Evolutionary conservation across 257 asterid genomes (phyloP), one percentile per base, ranked within the genome.

Genomic region (Thymus mandschuricus): DNA sequence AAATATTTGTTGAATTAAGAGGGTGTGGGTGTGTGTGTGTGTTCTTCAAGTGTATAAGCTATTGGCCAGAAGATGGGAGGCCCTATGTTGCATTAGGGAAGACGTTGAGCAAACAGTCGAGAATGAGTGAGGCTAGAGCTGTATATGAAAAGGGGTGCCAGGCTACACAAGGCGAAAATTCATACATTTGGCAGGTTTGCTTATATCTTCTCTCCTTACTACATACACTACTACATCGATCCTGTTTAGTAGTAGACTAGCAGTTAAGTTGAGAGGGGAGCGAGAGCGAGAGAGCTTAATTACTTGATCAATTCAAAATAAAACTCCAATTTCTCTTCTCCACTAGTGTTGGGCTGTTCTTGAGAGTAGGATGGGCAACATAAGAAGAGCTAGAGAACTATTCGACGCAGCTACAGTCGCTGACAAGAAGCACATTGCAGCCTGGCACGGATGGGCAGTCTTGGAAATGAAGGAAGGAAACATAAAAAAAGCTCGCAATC

Each of bases 381-480:
- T 83, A 13, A 81, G 97, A 75, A 86, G 87, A 78, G 92, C 99
- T 38, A 78, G 97, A 80, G 97, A 88, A 64, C 61, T 94, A 66
- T 94, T 94, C 64, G 99, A 94, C 82, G 99, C 99, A 0, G 85
- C 98, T 12, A 94, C 98, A 65, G 99, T 94, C 68, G 98, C 99
- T 38, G 98, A 94, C 71, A 91, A 87, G 85, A 83, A 56, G 79
- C 99, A 91, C 81, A 78, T 87, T 51, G 98, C 99, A 31, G 99
- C 97, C 10, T 94, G 99, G 99, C 99, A 94, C 30, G 99, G 99
- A 75, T 94, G 99, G 99, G 98, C 97, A 35, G 93, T 90, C 6
- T 69, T 94, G 87, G 99, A 94, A 62, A 80, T 91, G 78, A 86
- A 88, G 71, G 96, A 89, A 7, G 99, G 98, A 35, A 91, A 94